phyloP scores from a whole-genome alignment of 306 rosid species.

The Gillenia trifoliata region DNA sequence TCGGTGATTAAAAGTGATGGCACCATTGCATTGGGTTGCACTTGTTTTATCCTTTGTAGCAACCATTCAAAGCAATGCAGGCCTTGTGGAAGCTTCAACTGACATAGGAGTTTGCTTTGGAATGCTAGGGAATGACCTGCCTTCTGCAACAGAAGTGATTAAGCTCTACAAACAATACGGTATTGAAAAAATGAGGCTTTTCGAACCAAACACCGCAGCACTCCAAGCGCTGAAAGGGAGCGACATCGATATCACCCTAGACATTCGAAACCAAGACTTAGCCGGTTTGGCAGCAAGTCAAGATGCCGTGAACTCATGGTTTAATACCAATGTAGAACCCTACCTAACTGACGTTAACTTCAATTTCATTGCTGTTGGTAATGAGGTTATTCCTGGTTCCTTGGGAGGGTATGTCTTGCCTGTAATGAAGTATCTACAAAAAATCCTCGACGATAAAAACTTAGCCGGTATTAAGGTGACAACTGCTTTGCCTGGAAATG shows the following conservation, averaged over 20 bases:
- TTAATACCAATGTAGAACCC: constrained; percentile 16
- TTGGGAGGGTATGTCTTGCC: not conserved
- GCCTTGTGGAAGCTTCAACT: not conserved
- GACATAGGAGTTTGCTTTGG: constrained; percentile 19
- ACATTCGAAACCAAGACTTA: constrained; percentile 6
- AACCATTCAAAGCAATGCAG: not conserved
- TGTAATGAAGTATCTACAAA: constrained; percentile 15
- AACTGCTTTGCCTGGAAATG: constrained; percentile 17
- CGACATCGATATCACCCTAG: constrained; percentile 3
- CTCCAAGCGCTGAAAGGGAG: constrained; percentile 18
- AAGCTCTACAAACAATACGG: constrained; percentile 9
- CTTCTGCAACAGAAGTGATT: constrained; percentile 15
- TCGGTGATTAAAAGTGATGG: not conserved
- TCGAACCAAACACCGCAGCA: constrained; percentile 7
- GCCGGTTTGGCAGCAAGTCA: constrained; percentile 9
- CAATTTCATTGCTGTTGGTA: constrained; percentile 22
- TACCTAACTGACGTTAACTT: constrained; percentile 6
- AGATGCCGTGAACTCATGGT: constrained; percentile 19
- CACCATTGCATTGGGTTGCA: not conserved
- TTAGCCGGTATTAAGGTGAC: constrained; percentile 17
- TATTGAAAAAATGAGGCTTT: constrained; percentile 24
- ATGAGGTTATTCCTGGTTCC: constrained; percentile 23
- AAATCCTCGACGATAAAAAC: not conserved
- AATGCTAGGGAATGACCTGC: constrained; percentile 18
- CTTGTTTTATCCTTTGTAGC: not conserved